Evolutionary conservation across 495 filamentous ascomycete genomes (phyloP).

Genomic region (Podospora bellae-mahoneyi): DNA sequence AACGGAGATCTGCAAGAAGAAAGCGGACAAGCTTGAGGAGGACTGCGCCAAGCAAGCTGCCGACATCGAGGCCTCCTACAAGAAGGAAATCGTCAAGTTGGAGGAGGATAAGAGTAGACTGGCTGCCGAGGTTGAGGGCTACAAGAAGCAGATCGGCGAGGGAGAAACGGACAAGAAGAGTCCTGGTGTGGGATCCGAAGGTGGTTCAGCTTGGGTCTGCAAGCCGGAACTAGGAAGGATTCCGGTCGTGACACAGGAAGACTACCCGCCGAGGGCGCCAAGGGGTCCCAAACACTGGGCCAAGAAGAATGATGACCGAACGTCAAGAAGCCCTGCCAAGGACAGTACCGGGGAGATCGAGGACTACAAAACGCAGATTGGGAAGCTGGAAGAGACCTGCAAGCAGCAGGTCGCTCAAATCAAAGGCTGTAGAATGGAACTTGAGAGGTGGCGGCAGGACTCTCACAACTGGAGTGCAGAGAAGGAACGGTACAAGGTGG

Average conservation of each 20-base stretch:
- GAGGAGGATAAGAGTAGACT: neutral
- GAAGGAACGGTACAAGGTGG: neutral
- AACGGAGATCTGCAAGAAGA: neutral
- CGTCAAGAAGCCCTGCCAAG: neutral
- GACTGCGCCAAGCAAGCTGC: neutral
- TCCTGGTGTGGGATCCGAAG: neutral
- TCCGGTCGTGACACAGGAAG: neutral
- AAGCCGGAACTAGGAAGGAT: neutral
- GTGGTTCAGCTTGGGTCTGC: neutral
- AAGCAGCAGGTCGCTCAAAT: neutral
- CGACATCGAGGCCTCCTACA: neutral
- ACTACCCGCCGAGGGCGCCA: neutral
- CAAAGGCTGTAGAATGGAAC: neutral
- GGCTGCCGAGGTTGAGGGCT: neutral
- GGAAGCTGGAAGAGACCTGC: neutral
- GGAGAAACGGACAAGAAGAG: neutral
- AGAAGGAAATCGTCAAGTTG: neutral
- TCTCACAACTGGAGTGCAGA: neutral
- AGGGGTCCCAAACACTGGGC: neutral
- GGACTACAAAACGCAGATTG: neutral
- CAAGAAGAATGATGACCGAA: neutral
- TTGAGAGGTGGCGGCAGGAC: neutral
- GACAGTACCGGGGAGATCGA: neutral
- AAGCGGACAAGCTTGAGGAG: neutral
- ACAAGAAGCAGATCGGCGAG: neutral